These are phyloP conservation scores for Trypanosomatidae sp. DNA, from an alignment of 208 protist species.

Conservation along the genomic window DNA sequence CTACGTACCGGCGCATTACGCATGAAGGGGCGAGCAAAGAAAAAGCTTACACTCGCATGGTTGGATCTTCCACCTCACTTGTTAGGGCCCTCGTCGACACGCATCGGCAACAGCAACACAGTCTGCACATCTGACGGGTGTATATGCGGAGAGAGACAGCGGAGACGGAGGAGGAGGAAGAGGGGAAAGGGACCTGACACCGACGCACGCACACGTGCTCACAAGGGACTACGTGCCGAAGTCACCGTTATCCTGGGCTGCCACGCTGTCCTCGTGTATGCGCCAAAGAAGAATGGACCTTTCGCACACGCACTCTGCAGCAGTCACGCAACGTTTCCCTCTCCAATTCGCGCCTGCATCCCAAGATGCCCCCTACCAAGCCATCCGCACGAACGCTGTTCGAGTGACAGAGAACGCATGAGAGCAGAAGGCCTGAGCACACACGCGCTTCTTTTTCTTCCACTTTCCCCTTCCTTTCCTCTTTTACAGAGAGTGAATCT, in stretches of 20 bases:
- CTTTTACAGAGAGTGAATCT: constrained; percentile 95
- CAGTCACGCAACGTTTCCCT: neutral
- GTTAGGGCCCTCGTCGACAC: neutral
- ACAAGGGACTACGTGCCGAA: too few species aligned
- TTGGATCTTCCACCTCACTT: neutral
- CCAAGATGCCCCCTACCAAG: neutral
- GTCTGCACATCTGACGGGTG: neutral
- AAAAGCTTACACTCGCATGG: neutral
- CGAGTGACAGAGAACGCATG: neutral
- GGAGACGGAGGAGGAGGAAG: neutral
- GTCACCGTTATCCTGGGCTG: neutral
- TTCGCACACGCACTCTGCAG: neutral
- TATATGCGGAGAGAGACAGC: neutral
- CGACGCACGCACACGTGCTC: neutral
- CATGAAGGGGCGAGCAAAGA: too few species aligned
- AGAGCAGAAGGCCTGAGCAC: neutral
- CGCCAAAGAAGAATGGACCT: neutral
- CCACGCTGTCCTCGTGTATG: neutral
- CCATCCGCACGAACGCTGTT: neutral
- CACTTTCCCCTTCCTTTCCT: neutral
- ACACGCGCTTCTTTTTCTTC: constrained; percentile 1
- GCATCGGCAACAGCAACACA: neutral
- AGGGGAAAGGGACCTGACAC: neutral
- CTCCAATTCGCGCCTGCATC: neutral
- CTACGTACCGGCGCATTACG: too few species aligned